Conservation (phyloP, 2,329 filamentous ascomycete species). For the Neurospora sp. region DNA sequence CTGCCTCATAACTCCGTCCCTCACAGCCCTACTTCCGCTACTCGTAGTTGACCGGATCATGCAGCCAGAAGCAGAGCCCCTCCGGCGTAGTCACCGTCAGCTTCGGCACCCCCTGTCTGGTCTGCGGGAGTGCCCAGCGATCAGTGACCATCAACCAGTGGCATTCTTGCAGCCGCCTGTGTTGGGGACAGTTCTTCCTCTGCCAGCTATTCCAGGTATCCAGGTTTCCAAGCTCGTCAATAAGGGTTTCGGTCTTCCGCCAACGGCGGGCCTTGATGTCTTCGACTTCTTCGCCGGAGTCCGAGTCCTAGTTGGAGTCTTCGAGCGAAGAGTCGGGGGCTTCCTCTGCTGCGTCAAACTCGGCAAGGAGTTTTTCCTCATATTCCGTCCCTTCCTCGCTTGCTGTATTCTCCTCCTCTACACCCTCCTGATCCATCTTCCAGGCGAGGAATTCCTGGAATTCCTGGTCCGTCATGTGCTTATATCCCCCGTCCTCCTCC, state of each 20-base stretch:
- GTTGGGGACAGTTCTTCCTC: background rate
- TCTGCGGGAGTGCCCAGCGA: background rate
- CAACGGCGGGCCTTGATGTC: background rate
- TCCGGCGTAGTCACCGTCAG: background rate
- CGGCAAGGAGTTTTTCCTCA: background rate
- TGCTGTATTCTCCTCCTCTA: background rate
- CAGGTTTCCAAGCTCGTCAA: background rate
- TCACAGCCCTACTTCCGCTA: too few species aligned
- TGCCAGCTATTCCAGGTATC: background rate
- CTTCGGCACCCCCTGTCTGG: background rate
- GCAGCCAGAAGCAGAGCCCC: background rate
- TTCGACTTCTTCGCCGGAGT: background rate
- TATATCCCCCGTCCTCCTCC: background rate
- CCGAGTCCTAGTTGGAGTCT: background rate
- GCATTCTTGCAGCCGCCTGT: background rate
- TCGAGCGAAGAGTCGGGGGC: background rate
- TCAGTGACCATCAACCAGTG: background rate
- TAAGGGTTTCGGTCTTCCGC: background rate
- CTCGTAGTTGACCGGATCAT: background rate
- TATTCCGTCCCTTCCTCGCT: background rate
- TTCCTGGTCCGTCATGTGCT: background rate
- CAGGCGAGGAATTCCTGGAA: background rate
- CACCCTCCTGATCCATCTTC: background rate
- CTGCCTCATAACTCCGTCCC: too few species aligned
- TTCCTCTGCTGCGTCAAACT: background rate